These are phyloP conservation scores for Artomyces pyxidatus DNA, from an alignment of 768 basidiomycete species.

Conservation along the genomic window DNA sequence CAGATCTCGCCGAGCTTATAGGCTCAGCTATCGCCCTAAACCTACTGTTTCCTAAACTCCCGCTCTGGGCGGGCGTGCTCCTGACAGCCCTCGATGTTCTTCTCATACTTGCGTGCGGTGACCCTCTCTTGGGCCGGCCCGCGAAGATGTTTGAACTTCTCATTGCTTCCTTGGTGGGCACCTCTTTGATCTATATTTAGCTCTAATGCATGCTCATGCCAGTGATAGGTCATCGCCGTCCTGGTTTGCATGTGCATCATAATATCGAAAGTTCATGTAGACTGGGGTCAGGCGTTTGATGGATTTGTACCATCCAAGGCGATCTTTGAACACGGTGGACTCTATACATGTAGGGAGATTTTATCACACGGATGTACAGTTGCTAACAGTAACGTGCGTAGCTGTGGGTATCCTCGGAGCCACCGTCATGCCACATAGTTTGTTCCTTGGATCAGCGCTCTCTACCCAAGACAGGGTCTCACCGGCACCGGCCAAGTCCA, in stretches of 20 bases:
- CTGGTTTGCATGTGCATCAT: conserved; percentile 17
- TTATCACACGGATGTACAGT: background rate
- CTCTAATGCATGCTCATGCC: background rate
- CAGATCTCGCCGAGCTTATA: conserved; percentile 53
- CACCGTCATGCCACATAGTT: conserved; percentile 41
- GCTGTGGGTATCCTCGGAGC: conserved; percentile 26
- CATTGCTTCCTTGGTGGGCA: conserved; percentile 28
- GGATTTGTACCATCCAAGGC: conserved; percentile 13
- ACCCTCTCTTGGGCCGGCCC: conserved; percentile 50
- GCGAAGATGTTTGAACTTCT: conserved; percentile 61
- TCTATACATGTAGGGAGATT: conserved; percentile 10
- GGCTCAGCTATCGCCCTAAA: conserved; percentile 54
- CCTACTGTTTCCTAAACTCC: conserved; percentile 41
- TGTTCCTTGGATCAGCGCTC: conserved; percentile 36
- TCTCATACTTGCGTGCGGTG: conserved; percentile 57
- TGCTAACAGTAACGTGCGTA: background rate
- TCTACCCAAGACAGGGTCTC: conserved; percentile 33
- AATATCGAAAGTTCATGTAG: conserved; percentile 11
- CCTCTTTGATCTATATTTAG: background rate
- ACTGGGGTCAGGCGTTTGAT: conserved; percentile 9
- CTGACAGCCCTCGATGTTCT: conserved; percentile 43
- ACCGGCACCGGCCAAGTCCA: background rate
- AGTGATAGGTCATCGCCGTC: conserved; percentile 10
- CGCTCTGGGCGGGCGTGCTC: conserved; percentile 41
- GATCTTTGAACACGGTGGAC: conserved; percentile 9